Evolutionary conservation across 805 yeast genomes (phyloP).

Genomic region (Wickerhamiella azyma): DNA sequence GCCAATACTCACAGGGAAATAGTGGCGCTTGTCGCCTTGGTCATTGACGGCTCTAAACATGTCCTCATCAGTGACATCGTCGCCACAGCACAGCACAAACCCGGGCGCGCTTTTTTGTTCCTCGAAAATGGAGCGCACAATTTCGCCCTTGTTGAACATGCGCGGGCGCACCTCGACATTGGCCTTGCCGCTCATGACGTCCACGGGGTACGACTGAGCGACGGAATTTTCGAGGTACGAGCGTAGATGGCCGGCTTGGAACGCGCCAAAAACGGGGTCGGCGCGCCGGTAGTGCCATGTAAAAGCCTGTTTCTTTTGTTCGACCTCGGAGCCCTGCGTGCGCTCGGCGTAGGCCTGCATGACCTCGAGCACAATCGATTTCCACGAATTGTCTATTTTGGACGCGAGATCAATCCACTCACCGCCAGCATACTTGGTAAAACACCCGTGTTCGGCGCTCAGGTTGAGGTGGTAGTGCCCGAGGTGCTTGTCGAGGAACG

Average conservation of each 20-base stretch:
- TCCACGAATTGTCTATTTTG: conserved; percentile 88
- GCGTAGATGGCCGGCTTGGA: conserved; percentile 65
- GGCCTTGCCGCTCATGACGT: conserved; percentile 95
- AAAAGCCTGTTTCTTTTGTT: conserved; percentile 79
- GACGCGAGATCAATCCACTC: conserved; percentile 80
- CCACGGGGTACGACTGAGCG: conserved; percentile 60
- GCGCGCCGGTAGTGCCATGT: conserved; percentile 97
- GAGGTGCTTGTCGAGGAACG: conserved; percentile 75
- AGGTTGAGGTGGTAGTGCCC: conserved; percentile 65
- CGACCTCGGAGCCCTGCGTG: conserved; percentile 83
- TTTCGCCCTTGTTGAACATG: conserved; percentile 93
- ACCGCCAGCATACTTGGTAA: conserved; percentile 56
- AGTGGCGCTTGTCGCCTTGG: conserved; percentile 35
- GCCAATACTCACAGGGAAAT: conserved; percentile 20
- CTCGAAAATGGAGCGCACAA: conserved; percentile 64
- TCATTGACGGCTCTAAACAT: conserved; percentile 73
- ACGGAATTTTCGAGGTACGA: conserved; percentile 48
- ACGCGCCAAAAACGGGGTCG: conserved; percentile 85
- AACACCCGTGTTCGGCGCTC: conserved; percentile 97
- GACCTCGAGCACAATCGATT: conserved; percentile 58
- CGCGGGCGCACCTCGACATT: conserved; percentile 94
- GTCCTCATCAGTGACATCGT: conserved; percentile 94
- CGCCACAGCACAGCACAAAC: conserved; percentile 83
- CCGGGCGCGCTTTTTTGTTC: conserved; percentile 45
- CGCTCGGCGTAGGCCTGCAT: conserved; percentile 66